Evolutionary conservation across 1,284 basidiomycete species (phyloP), one percentile per base, ranked within the genome.

Genomic region (Papiliotrema fonsecae): DNA sequence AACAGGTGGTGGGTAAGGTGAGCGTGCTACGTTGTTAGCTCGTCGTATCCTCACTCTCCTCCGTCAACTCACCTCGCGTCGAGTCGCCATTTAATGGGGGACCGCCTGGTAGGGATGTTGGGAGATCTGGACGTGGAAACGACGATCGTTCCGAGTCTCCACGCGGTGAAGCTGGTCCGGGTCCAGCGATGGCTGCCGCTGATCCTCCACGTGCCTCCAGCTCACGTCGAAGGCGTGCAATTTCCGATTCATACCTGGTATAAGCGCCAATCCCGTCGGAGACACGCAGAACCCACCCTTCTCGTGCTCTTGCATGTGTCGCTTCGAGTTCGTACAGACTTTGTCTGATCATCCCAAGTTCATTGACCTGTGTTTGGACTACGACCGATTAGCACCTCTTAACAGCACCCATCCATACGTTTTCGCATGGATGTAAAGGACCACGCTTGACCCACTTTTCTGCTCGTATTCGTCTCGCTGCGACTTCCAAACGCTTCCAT

Each of bases 381-480:
- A 61, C n/a, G 21, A 11, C 11, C 9, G n/a, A 6, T 4, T 18
- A 22, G 7, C 6, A n/a, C n/a, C n/a, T n/a, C n/a, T n/a, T n/a
- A n/a, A n/a, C n/a, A 22, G 18, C 37, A 22, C 24, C 6, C 26
- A 19, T 26, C 27, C 18, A 49, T 37, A 24, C 40, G 49, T 22
- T 16, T 14, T 6, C 21, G 32, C n/a, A 36, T 14, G 34, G 25
- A 21, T 13, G 22, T 43, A 16, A 16, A 31, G 10, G 30, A 31
- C 11, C 16, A 22, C 25, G 26, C 13, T 13, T 27, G 24, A 72
- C 81, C 53, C 59, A 91, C 91, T 80, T 78, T 92, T 89, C 16
- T 79, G 78, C 72, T 97, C 92, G 70, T 86, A 88, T 55, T 97
- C 92, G 64, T 96, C 92, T 49, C 88, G 77, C 75, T 94, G 88